Evolutionary conservation across 768 basidiomycete genomes (phyloP).

Genomic region (Crucibulum laeve): DNA sequence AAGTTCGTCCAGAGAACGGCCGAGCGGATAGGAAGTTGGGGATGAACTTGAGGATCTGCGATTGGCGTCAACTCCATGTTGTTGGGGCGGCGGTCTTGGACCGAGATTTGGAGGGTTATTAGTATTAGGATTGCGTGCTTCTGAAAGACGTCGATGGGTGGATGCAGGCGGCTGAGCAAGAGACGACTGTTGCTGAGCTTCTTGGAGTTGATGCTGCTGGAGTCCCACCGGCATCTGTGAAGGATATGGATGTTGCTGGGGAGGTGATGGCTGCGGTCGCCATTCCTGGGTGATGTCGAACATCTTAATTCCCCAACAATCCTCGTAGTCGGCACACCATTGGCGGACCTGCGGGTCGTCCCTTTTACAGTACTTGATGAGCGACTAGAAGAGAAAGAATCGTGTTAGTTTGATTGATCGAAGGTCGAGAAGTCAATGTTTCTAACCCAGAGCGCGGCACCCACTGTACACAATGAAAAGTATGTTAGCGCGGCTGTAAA

Average conservation of each 20-base stretch:
- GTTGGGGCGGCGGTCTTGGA: constrained; percentile 21
- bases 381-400: constrained; percentile 37
- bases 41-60: constrained; percentile 22
- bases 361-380: constrained; percentile 59
- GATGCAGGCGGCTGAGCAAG: constrained; percentile 13
- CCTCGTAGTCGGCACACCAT: constrained; percentile 63
- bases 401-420: constrained; percentile 5
- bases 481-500: neutral
- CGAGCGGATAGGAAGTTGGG: constrained; percentile 23
- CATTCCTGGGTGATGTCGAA: constrained; percentile 41
- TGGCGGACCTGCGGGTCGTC: constrained; percentile 51
- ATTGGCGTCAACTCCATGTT: constrained; percentile 18
- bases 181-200: constrained; percentile 10
- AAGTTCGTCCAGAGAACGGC: constrained; percentile 30
- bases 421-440: constrained; percentile 6
- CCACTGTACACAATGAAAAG: constrained; percentile 38
- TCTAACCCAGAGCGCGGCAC: constrained; percentile 58
- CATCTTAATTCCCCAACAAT: constrained; percentile 60
- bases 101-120: constrained; percentile 16
- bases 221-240: constrained; percentile 12
- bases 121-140: constrained; percentile 20
- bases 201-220: constrained; percentile 4
- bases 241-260: constrained; percentile 24
- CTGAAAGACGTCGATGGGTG: constrained; percentile 25
- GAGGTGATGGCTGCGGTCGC: constrained; percentile 31